These are phyloP conservation scores for Citrus cavaleriei DNA, from an alignment of 345 rosid species.

Conservation along the genomic window DNA sequence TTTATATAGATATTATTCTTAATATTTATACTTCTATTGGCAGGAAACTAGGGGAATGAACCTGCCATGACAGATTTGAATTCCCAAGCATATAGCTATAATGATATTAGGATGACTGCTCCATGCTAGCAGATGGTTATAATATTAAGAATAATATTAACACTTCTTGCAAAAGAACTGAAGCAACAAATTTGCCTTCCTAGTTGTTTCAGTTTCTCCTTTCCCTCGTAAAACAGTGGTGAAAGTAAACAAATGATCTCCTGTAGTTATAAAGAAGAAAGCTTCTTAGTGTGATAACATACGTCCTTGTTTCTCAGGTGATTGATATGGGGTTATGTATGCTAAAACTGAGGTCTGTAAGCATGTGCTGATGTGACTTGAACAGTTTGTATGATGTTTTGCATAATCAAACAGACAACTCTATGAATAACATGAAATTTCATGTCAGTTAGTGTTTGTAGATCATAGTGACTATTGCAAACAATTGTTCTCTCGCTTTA, in stretches of 20 bases:
- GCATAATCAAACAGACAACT: no score
- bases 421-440: neutral
- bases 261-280: neutral
- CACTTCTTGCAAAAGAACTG: neutral
- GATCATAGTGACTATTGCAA: neutral
- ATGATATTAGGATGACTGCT: neutral
- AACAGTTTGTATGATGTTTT: neutral
- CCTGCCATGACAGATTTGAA: neutral
- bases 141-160: neutral
- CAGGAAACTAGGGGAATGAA: neutral
- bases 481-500: neutral
- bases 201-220: neutral
- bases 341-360: neutral
- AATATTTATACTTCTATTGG: neutral
- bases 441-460: neutral
- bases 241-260: neutral
- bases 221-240: neutral
- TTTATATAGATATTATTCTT: no score
- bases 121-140: neutral
- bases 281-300: neutral
- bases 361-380: neutral
- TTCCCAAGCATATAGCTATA: neutral
- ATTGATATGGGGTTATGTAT: neutral
- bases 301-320: neutral
- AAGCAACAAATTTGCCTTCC: neutral